Base-by-base conservation (phyloP, 345 rosid genomes). In the Hibiscus trionum region DNA sequence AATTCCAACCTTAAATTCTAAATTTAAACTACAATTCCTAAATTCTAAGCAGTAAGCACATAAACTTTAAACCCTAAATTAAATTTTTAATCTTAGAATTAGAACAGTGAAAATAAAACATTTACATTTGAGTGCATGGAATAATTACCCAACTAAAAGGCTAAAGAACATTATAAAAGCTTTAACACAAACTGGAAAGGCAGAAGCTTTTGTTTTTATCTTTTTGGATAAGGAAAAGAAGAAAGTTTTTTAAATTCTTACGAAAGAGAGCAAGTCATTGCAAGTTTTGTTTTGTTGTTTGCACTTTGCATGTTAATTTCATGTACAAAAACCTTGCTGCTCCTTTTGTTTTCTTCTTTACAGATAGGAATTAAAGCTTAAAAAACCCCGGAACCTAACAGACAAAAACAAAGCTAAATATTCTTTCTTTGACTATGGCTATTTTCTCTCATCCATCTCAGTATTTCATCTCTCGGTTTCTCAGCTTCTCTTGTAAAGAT, bases 361-460 rank as follows among this genome's bases (percentile, higher is more conserved):
- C 26, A 21, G 53, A 64, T 65, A 21, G 21, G 27, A 42, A 11
- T 55, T 17, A 8, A 50, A 65, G 11, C 69, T 37, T 19, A 10
- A 39, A 63, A 39, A 63, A 19, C 11, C 8, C 53, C 31, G 21
- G 9, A 39, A 63, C 68, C 58, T 52, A 73, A 5, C 42, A 74
- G 61, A 50, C 67, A 53, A 33, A 67, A 61, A 8, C 24, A 4
- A 56, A 7, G 66, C 3, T 10, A 61, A n/a, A 10, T 58, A 4
- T 58, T 58, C 33, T 58, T 58, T 58, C 62, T 58, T 58, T 26
- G 12, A 26, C 33, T 50, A 87, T 86, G 90, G 88, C 77, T 60
- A 76, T 58, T 62, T 62, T 62, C 17, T 35, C 16, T 65, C 63
- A 75, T 74, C 78, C 52, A 29, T 80, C 63, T 73, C 63, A n/a